These are phyloP conservation scores for Colletotrichum navitas DNA, from an alignment of 2,329 filamentous ascomycete species.

Conservation along the genomic window DNA sequence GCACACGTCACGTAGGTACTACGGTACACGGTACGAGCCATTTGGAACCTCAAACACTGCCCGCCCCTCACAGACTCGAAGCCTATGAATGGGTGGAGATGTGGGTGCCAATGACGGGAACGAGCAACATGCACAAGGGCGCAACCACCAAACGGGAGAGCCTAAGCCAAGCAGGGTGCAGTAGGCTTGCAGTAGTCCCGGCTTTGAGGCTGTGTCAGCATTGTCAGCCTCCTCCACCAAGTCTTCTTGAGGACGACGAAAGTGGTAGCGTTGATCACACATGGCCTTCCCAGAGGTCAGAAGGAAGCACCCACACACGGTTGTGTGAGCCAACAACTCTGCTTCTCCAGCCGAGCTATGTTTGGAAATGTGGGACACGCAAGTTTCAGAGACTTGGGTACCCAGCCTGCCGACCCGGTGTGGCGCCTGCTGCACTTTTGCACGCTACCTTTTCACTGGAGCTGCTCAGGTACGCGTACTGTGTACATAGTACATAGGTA, in stretches of 20 bases:
- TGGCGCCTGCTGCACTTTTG: slow-evolving; percentile 10
- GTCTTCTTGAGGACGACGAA: neutral
- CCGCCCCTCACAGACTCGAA: slow-evolving; percentile 12
- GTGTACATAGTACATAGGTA: too few species aligned
- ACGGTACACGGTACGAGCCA: neutral
- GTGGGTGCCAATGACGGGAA: slow-evolving; percentile 14
- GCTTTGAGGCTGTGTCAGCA: slow-evolving; percentile 42
- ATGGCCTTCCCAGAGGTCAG: neutral
- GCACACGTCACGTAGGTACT: neutral
- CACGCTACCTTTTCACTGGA: neutral
- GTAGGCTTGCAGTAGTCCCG: slow-evolving; percentile 40
- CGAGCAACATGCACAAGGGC: slow-evolving; percentile 16
- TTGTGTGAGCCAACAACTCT: slow-evolving; percentile 12
- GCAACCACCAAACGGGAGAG: slow-evolving; percentile 33
- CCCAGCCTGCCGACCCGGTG: slow-evolving; percentile 26
- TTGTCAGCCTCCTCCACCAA: slow-evolving; percentile 39
- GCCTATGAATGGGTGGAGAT: neutral
- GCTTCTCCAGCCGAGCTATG: slow-evolving; percentile 31
- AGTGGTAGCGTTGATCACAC: slow-evolving; percentile 13
- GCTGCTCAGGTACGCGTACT: neutral
- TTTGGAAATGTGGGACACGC: slow-evolving; percentile 37
- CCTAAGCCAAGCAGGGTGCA: slow-evolving; percentile 29
- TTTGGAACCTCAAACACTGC: slow-evolving; percentile 11
- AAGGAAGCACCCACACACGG: neutral
- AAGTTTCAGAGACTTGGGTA: slow-evolving; percentile 40